Conservation (phyloP, 179 eudicot genomes). For the Silene coronaria region DNA sequence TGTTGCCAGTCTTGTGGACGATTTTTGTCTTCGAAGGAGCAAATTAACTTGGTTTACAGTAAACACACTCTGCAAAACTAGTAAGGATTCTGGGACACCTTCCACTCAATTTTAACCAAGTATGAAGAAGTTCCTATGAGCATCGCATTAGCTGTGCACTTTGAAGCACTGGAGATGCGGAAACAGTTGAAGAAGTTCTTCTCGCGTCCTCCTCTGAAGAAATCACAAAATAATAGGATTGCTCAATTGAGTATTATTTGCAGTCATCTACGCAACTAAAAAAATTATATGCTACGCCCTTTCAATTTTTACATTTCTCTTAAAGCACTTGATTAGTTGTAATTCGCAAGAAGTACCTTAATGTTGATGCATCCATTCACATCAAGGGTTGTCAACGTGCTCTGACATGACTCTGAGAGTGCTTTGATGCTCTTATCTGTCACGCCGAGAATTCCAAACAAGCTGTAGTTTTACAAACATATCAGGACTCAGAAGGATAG, state of each 20-base stretch:
- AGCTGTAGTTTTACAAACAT: constrained; percentile 44
- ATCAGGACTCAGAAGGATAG: constrained; percentile 22
- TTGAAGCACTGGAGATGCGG: constrained; percentile 70
- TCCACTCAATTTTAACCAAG: not conserved
- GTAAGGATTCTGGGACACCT: too few species aligned
- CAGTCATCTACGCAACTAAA: too few species aligned
- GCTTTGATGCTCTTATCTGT: constrained; percentile 75
- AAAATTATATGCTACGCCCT: not conserved
- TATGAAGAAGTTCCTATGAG: not conserved
- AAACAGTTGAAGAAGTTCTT: constrained; percentile 65
- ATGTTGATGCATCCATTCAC: constrained; percentile 92
- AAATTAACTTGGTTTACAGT: too few species aligned
- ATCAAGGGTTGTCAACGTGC: constrained; percentile 71
- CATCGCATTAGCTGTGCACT: constrained; percentile 65
- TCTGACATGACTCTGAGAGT: constrained; percentile 59
- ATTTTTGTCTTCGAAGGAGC: too few species aligned
- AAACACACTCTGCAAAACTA: too few species aligned
- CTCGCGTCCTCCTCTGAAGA: constrained; percentile 63
- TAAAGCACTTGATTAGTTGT: too few species aligned
- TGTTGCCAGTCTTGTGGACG: too few species aligned
- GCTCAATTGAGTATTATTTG: not conserved
- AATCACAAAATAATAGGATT: not conserved
- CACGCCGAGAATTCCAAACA: constrained; percentile 88
- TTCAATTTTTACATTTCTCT: not conserved
- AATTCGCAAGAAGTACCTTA: constrained; percentile 40